These are phyloP conservation scores for Mrakia hoshinonis DNA, from an alignment of 768 basidiomycete genomes.

Conservation along the genomic window DNA sequence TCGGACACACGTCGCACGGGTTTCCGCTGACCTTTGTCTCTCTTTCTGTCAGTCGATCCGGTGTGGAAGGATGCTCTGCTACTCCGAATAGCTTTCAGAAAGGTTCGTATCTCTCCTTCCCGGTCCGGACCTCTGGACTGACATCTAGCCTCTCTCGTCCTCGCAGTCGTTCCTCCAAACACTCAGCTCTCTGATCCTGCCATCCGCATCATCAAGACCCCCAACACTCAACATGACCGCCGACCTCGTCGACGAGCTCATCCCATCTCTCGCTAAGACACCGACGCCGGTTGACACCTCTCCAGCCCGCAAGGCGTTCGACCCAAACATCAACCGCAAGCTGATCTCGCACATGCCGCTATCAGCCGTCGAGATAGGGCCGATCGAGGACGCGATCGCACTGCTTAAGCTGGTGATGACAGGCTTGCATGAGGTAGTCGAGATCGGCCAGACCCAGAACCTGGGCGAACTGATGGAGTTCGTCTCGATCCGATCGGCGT, in stretches of 20 bases:
- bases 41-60: constrained; percentile 21
- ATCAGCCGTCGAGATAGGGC: constrained; percentile 30
- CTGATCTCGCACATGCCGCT: constrained; percentile 40
- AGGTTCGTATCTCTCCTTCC: constrained; percentile 30
- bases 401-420: constrained; percentile 29
- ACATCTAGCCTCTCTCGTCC: background rate
- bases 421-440: constrained; percentile 28
- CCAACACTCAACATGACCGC: constrained; percentile 2
- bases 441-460: background rate
- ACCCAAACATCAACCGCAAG: constrained; percentile 32
- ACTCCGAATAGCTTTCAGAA: constrained; percentile 32
- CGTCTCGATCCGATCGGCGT: background rate
- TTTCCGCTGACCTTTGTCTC: background rate
- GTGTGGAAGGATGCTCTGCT: constrained; percentile 31
- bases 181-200: constrained; percentile 25
- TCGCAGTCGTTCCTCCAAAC: constrained; percentile 29
- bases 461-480: background rate
- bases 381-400: constrained; percentile 24
- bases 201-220: background rate
- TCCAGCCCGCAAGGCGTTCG: constrained; percentile 33
- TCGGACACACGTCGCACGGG: background rate
- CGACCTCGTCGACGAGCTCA: background rate
- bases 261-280: constrained; percentile 10
- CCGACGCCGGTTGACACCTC: constrained; percentile 15
- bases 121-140: background rate